Evolutionary conservation across 2,329 filamentous ascomycete species (phyloP).

Genomic region (Elsinoe perseae): DNA sequence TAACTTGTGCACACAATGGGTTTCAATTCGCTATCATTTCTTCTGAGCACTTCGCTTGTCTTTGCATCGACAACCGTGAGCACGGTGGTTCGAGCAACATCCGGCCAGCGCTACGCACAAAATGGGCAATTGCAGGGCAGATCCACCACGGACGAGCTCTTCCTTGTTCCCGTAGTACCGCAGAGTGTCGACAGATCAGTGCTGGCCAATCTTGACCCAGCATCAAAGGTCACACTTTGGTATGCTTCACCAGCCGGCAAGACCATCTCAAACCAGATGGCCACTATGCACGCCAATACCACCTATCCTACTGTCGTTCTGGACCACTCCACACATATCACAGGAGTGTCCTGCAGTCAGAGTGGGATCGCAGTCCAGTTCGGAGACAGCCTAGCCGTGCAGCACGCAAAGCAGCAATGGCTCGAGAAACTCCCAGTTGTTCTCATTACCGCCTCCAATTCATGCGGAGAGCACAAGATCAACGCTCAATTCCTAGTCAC

Average conservation of each 20-base stretch:
- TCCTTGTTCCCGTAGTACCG: too few relatives aligned
- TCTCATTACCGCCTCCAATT: conserved; percentile 15
- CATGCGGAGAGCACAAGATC: conserved; percentile 10
- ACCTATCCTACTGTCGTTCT: conserved; percentile 17
- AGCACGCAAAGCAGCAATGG: conserved; percentile 15
- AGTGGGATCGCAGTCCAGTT: conserved; percentile 13
- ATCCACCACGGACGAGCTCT: too few relatives aligned
- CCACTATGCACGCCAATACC: background rate
- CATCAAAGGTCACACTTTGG: background rate
- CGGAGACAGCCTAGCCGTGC: conserved; percentile 13
- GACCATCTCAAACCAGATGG: background rate
- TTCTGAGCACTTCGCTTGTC: too few relatives aligned
- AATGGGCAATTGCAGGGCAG: too few relatives aligned
- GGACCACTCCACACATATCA: conserved; percentile 19
- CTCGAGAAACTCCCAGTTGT: conserved; percentile 10
- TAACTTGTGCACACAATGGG: too few relatives aligned
- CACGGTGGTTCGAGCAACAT: too few relatives aligned
- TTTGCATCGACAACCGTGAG: too few relatives aligned
- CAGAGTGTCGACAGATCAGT: too few relatives aligned
- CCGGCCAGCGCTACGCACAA: too few relatives aligned
- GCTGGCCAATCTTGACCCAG: background rate
- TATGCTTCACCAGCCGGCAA: background rate
- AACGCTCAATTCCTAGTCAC: background rate
- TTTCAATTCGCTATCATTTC: too few relatives aligned
- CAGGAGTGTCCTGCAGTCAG: conserved; percentile 11